Evolutionary conservation across 768 basidiomycete genomes (phyloP).

Genomic region (Trametes cinnabarina): DNA sequence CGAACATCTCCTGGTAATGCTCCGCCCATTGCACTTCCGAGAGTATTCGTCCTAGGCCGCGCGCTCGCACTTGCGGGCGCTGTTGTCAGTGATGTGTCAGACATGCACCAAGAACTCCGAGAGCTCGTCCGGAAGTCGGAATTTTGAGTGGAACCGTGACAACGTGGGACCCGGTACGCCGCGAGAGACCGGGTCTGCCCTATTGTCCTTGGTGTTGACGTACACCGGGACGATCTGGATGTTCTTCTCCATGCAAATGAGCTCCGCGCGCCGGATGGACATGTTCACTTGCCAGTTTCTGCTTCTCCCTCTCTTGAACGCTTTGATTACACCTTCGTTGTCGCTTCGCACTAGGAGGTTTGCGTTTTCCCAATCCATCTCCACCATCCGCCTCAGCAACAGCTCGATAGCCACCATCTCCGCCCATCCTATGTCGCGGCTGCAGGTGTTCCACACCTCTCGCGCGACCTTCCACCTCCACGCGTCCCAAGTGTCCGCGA

Average conservation of each 20-base stretch:
- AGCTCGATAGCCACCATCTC: slow-evolving; percentile 8
- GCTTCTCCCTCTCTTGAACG: not conserved
- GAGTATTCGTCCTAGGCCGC: not conserved
- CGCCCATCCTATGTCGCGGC: slow-evolving; percentile 8
- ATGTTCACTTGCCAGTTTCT: not conserved
- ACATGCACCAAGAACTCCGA: not conserved
- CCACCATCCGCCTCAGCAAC: not conserved
- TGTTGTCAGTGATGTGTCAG: not conserved
- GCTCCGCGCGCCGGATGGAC: not conserved
- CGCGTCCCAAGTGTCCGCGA: not conserved
- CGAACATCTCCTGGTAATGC: too few species aligned
- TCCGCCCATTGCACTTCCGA: too few species aligned
- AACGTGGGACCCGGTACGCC: not conserved
- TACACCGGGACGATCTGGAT: not conserved
- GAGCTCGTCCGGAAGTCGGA: slow-evolving; percentile 3
- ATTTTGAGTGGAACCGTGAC: not conserved
- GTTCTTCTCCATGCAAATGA: not conserved
- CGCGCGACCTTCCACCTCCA: not conserved
- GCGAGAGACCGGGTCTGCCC: slow-evolving; percentile 7
- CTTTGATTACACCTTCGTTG: not conserved
- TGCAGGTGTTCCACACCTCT: not conserved
- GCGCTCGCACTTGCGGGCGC: too few species aligned
- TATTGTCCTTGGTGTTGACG: not conserved
- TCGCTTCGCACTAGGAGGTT: not conserved
- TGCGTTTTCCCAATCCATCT: not conserved